These are phyloP conservation scores for Linanthus parryae DNA, from an alignment of 148 eudicot species.

Conservation along the genomic window DNA sequence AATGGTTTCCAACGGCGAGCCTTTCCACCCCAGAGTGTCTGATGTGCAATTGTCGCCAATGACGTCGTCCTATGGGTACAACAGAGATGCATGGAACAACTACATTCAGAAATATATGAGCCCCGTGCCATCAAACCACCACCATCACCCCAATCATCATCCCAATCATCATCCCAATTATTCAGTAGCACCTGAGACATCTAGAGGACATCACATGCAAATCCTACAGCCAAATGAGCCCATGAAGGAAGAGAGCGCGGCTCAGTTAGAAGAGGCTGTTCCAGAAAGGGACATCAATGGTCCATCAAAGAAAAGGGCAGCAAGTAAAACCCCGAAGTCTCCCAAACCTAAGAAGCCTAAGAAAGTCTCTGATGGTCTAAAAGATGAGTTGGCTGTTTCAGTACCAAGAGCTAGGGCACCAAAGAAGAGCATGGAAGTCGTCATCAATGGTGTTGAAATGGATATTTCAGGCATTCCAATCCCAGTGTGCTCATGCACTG, in stretches of 20 bases:
- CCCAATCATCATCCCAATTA: conserved; percentile 5
- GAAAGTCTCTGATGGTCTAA: background rate
- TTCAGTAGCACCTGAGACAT: conserved; percentile 3
- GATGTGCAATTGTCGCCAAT: conserved; percentile 12
- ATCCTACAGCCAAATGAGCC: conserved; percentile 14
- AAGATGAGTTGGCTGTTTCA: conserved; percentile 8
- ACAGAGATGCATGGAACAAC: conserved; percentile 14
- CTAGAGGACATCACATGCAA: conserved; percentile 18
- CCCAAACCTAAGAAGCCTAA: conserved; percentile 18
- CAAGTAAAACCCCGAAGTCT: conserved; percentile 4
- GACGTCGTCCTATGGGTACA: conserved; percentile 3
- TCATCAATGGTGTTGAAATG: conserved; percentile 21
- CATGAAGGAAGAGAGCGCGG: conserved; percentile 9
- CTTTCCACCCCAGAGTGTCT: conserved; percentile 3
- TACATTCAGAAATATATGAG: conserved; percentile 5
- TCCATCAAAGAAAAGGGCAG: conserved; percentile 14
- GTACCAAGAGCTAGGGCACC: conserved; percentile 17
- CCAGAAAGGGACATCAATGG: background rate
- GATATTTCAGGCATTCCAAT: conserved; percentile 23
- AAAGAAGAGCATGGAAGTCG: conserved; percentile 17
- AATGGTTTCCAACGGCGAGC: background rate
- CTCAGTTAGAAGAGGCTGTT: conserved; percentile 13
- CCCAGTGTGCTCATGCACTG: conserved; percentile 26
- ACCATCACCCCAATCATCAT: too few species aligned
- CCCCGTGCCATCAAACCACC: conserved; percentile 1